Base-by-base conservation (phyloP, 192 early-diverging fungal species). In the Mortierella antarctica region DNA sequence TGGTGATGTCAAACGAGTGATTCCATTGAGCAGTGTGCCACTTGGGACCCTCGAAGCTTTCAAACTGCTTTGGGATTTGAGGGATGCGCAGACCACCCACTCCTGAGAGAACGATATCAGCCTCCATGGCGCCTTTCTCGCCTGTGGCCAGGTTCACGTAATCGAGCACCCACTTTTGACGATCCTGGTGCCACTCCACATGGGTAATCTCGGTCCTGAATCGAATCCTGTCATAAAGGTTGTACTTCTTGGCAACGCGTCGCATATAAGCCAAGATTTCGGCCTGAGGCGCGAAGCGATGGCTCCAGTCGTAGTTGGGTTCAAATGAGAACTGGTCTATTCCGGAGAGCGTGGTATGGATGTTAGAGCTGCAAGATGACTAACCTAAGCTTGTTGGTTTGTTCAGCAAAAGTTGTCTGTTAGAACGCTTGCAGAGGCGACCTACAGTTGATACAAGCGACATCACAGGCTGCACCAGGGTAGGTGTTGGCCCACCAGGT, bases 11-110 rank as follows among this genome's bases (percentile, higher is more conserved):
- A 18, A 83, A 84, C 9, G 69, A 69, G 18, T 74, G 65, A 31
- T 88, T 78, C 89, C 89, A 91, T 57, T 82, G 75, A 49, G 86
- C 87, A 1, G 88, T 84, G 65, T 91, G 89, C 56, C 88, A 70
- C 13, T 83, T 77, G 15, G 66, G 70, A 21, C 89, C 89, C 42
- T 86, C 72, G 72, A 91, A 91, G 4, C 59, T 47, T 21, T 88
- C 72, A 46, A 86, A 85, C 52, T 84, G 80, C 47, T 84, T 71
- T 23, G 89, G 89, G 58, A 83, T 65, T 39, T 71, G 56, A 13
- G 89, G 88, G 39, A 86, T 63, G 39, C 83, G 81, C 12, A 91
- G 72, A 15, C 83, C 77, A 23, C 89, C 89, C 31, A 84, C 69
- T 56, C 83, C 88, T 39, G 77, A 70, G 65, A 89, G 86, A 8